Evolutionary conservation across 2,329 filamentous ascomycete genomes (phyloP).

Genomic region (Ophiobolus disseminans): DNA sequence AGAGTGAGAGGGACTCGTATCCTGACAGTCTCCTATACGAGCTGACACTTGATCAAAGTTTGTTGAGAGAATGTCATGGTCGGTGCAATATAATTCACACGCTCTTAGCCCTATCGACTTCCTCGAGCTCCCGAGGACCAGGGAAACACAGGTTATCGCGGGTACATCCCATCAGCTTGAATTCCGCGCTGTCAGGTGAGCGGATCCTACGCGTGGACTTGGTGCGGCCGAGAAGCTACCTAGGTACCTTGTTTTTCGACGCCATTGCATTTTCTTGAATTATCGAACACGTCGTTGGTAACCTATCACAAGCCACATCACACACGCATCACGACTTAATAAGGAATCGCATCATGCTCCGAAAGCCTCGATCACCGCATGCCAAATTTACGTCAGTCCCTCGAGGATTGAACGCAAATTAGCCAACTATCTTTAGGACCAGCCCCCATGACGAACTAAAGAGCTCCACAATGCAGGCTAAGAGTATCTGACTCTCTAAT

Average conservation of each 20-base stretch:
- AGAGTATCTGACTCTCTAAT: slow-evolving; percentile 29
- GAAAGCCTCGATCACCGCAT: neutral
- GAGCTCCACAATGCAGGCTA: slow-evolving; percentile 21
- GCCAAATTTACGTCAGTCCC: slow-evolving; percentile 45
- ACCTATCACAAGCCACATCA: neutral
- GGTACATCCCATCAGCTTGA: no score
- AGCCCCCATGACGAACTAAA: slow-evolving; percentile 15
- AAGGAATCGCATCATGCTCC: neutral
- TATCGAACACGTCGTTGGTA: neutral
- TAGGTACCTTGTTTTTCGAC: neutral
- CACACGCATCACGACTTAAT: neutral
- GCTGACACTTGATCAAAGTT: no score
- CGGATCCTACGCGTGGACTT: neutral
- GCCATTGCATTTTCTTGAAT: neutral
- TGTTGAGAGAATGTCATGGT: no score
- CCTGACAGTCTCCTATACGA: no score
- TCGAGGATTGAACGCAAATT: slow-evolving; percentile 33
- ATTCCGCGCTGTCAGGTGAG: neutral
- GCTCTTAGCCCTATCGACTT: no score
- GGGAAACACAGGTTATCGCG: no score
- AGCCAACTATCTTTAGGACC: slow-evolving; percentile 42
- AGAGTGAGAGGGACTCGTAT: no score
- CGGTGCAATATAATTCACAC: no score
- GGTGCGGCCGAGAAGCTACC: neutral
- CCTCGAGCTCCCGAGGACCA: no score